A percentile compares a stretch with the other conserved stretches of the same genome.
Conservation (phyloP, 306 rosid genomes). For the Quercus mongolica region DNA sequence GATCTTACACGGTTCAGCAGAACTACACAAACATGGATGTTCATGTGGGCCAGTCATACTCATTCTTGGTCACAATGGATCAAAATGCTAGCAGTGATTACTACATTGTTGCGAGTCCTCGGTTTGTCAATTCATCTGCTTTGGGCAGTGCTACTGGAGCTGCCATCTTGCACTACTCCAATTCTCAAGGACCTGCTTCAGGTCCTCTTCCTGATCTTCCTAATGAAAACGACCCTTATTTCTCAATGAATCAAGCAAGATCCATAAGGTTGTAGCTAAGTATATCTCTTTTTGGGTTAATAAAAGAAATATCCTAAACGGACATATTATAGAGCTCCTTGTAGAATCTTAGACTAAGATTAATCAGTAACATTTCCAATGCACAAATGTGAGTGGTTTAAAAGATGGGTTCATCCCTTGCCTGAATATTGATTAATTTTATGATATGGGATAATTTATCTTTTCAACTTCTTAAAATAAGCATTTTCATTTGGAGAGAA, state of each 20-base stretch:
- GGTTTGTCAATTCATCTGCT: conserved; percentile 63
- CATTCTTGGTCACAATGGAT: conserved; percentile 88
- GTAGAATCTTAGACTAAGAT: background rate
- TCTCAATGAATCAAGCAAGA: conserved; percentile 86
- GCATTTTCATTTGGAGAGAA: background rate
- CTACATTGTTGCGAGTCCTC: conserved; percentile 78
- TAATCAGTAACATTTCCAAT: background rate
- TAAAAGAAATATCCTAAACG: background rate
- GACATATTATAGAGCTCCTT: background rate
- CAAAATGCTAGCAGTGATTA: conserved; percentile 79
- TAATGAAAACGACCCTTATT: conserved; percentile 53
- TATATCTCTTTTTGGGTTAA: conserved; percentile 13
- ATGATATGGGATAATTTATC: background rate
- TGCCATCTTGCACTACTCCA: conserved; percentile 71
- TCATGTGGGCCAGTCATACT: conserved; percentile 87
- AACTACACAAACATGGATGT: conserved; percentile 71
- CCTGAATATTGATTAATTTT: background rate
- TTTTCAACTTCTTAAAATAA: background rate
- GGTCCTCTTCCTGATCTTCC: conserved; percentile 81
- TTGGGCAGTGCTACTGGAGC: conserved; percentile 70
- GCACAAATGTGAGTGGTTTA: background rate
- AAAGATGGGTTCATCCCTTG: background rate
- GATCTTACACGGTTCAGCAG: conserved; percentile 80
- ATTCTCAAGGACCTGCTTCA: conserved; percentile 73
- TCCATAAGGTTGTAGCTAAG: conserved; percentile 63